Evolutionary conservation across 208 protist species (phyloP).

Genomic region (Polymyxa betae): DNA sequence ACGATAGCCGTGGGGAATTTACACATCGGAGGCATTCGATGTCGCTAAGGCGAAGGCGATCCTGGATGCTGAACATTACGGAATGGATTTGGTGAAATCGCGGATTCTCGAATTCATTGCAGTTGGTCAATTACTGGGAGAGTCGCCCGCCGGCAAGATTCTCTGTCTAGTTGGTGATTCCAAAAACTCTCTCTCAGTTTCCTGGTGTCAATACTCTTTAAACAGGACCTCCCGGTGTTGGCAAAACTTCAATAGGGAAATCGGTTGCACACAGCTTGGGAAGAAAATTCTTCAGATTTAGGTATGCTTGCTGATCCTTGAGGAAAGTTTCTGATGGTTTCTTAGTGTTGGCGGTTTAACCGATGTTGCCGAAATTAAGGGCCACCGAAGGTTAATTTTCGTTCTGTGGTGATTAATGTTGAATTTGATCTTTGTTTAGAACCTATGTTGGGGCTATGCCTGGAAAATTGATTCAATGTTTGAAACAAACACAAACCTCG

Average conservation of each 20-base stretch:
- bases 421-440: conserved; percentile 61
- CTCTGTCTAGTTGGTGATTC: conserved; percentile 81
- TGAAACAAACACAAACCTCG: conserved; percentile 74
- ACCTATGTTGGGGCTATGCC: conserved; percentile 83
- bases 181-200: conserved; percentile 68
- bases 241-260: conserved; percentile 80
- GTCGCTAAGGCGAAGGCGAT: conserved; percentile 62
- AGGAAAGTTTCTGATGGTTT: background rate
- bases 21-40: conserved; percentile 74
- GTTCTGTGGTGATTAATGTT: conserved; percentile 60
- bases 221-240: conserved; percentile 65
- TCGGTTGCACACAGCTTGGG: conserved; percentile 72
- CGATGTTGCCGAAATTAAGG: conserved; percentile 85
- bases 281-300: conserved; percentile 63
- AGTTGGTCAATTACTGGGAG: conserved; percentile 71
- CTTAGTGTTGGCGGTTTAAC: conserved; percentile 74
- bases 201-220: conserved; percentile 27
- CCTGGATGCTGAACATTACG: conserved; percentile 69
- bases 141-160: conserved; percentile 75
- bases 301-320: background rate
- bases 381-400: too few species aligned
- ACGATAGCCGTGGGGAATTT: conserved; percentile 80
- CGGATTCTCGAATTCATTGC: conserved; percentile 86
- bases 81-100: conserved; percentile 82
- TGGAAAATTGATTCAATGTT: conserved; percentile 81